phyloP scores from a whole-genome alignment of 768 basidiomycete genomes.

The Tephrocybe sp. region DNA sequence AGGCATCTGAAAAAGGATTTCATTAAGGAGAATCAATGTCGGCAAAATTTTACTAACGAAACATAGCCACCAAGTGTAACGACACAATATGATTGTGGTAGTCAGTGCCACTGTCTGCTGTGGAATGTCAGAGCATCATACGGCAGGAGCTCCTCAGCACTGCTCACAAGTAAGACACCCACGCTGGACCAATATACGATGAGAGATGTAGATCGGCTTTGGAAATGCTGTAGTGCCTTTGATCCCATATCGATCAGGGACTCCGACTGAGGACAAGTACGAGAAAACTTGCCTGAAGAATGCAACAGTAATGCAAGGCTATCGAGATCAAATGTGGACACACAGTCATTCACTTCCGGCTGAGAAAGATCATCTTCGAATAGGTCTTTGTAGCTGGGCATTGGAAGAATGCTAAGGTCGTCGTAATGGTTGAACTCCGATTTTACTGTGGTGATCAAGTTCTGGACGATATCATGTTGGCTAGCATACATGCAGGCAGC shows the following conservation, averaged over 20 bases:
- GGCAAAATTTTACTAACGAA: neutral
- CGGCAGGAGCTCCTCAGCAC: neutral
- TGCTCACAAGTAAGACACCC: neutral
- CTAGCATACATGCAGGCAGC: neutral
- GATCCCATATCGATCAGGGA: neutral
- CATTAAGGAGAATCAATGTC: too few relatives aligned
- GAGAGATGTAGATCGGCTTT: conserved; percentile 3
- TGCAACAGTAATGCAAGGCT: neutral
- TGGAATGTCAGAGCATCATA: neutral
- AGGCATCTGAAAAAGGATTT: neutral
- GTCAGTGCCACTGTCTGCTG: neutral
- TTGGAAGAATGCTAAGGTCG: neutral
- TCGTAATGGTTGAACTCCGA: conserved; percentile 19
- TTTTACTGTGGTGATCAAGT: conserved; percentile 14
- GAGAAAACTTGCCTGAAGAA: conserved; percentile 2
- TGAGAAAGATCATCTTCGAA: neutral
- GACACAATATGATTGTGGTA: conserved; percentile 1
- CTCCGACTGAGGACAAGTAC: neutral
- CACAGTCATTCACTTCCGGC: neutral
- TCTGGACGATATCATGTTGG: conserved; percentile 21
- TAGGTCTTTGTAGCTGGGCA: neutral
- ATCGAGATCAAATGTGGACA: neutral
- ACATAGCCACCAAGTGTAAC: conserved; percentile 1
- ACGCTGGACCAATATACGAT: conserved; percentile 3
- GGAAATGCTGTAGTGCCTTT: conserved; percentile 2